Evolutionary conservation across 345 rosid genomes (phyloP).

Genomic region (Barbarea vulgaris): DNA sequence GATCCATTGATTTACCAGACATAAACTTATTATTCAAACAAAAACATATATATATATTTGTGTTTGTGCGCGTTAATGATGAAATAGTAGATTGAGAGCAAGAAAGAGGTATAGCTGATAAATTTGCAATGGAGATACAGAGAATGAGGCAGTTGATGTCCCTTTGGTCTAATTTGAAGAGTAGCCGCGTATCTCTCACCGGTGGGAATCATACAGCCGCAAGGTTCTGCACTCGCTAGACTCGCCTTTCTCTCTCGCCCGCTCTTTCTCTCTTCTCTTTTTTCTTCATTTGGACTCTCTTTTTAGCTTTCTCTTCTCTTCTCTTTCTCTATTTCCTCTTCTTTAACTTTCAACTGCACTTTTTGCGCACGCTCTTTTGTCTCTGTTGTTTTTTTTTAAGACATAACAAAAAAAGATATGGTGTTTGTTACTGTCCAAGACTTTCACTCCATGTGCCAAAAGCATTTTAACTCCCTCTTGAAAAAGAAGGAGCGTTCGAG

Average conservation of each 20-base stretch:
- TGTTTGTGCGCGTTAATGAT: conserved; percentile 21
- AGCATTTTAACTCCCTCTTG: conserved; percentile 28
- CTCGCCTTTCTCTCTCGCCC: conserved; percentile 1
- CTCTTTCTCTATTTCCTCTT: conserved; percentile 20
- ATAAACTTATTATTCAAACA: conserved; percentile 14
- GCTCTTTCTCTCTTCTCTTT: conserved; percentile 25
- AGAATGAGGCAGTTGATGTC: conserved; percentile 58
- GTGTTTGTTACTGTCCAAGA: conserved; percentile 44
- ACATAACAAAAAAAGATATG: conserved; percentile 42
- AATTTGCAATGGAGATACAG: conserved; percentile 62
- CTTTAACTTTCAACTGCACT: conserved; percentile 27
- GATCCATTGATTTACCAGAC: conserved; percentile 34
- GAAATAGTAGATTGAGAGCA: conserved; percentile 40
- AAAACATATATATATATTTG: not conserved
- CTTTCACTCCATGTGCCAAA: conserved; percentile 43
- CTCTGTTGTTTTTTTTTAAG: not conserved
- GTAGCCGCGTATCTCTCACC: conserved; percentile 60
- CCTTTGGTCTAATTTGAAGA: conserved; percentile 53
- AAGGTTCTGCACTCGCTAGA: conserved; percentile 81
- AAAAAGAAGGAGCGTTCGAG: conserved; percentile 30
- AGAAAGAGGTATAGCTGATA: conserved; percentile 36
- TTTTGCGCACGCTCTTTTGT: conserved; percentile 21
- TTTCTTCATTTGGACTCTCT: conserved; percentile 20
- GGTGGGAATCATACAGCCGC: conserved; percentile 94
- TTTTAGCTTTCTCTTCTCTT: conserved; percentile 27